Evolutionary conservation across 352 stramenopile species (phyloP).

Genomic region (Plasmopara viticola): DNA sequence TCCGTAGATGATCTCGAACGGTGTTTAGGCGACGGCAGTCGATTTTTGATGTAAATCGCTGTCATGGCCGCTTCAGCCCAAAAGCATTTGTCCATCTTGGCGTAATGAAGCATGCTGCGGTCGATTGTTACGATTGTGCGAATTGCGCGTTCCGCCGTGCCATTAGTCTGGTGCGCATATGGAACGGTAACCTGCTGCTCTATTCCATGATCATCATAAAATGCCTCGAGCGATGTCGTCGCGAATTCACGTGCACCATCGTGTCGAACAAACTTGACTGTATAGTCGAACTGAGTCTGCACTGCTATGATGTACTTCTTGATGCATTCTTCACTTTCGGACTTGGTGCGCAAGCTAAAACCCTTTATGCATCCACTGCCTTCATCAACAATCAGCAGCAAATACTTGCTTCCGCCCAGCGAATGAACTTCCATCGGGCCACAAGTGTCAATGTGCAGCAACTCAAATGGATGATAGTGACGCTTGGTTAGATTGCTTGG

Average conservation of each 20-base stretch:
- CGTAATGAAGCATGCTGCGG: neutral
- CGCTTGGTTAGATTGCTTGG: neutral
- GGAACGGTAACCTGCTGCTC: constrained; percentile 9
- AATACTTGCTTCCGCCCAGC: neutral
- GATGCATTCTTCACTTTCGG: neutral
- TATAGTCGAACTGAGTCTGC: neutral
- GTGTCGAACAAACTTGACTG: no score
- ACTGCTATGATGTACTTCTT: neutral
- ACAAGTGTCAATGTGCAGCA: neutral
- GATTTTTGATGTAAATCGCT: constrained; percentile 4
- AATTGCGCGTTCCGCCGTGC: constrained; percentile 7
- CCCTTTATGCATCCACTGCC: neutral
- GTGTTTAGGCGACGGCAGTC: no score
- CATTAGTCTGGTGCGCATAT: constrained; percentile 13
- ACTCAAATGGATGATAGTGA: neutral
- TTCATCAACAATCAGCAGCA: neutral
- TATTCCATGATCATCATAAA: constrained; percentile 10
- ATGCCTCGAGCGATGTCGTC: neutral
- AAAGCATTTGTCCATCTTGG: neutral
- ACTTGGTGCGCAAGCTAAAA: neutral
- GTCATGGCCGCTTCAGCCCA: constrained; percentile 9
- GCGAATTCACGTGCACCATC: no score
- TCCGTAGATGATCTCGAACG: constrained; percentile 3
- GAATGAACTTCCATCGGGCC: neutral
- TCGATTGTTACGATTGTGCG: constrained; percentile 9